phyloP scores from a whole-genome alignment of 2,329 filamentous ascomycete genomes.

The Cercospora janseana region DNA sequence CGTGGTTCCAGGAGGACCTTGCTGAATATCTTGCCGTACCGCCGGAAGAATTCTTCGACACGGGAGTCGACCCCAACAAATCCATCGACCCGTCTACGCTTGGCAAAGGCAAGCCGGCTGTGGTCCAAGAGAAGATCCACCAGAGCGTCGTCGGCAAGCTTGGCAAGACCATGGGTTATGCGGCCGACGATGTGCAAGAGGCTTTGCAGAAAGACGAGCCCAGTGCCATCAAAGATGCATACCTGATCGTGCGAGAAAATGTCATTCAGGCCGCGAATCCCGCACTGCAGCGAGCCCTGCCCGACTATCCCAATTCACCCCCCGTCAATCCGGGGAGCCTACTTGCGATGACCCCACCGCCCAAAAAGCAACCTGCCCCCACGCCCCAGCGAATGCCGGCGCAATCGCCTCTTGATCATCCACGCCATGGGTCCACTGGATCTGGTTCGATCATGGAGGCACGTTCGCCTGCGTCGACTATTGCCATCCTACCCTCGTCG shows the following conservation, averaged over 20 bases:
- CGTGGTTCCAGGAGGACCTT: constrained; percentile 88
- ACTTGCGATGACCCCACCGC: constrained; percentile 29
- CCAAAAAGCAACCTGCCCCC: constrained; percentile 33
- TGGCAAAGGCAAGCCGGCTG: constrained; percentile 72
- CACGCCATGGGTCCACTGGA: constrained; percentile 47
- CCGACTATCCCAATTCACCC: constrained; percentile 47
- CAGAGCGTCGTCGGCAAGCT: constrained; percentile 92
- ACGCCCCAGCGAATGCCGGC: constrained; percentile 14
- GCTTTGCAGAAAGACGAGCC: constrained; percentile 88
- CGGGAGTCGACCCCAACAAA: constrained; percentile 89
- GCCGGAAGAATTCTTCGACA: constrained; percentile 87
- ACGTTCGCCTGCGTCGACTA: constrained; percentile 64
- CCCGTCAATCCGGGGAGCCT: constrained; percentile 19
- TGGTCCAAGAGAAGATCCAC: constrained; percentile 85
- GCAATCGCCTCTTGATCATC: constrained; percentile 37
- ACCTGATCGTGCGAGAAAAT: constrained; percentile 96
- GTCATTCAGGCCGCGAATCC: constrained; percentile 93
- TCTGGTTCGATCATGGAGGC: constrained; percentile 40
- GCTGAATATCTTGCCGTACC: constrained; percentile 83
- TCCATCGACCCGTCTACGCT: constrained; percentile 81
- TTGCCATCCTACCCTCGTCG: constrained; percentile 88
- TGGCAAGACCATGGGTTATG: constrained; percentile 97
- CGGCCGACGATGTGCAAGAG: constrained; percentile 90
- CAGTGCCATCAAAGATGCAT: constrained; percentile 97
- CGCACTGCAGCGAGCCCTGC: constrained; percentile 45